Base-by-base conservation (phyloP, 2,329 filamentous ascomycete genomes). In the Colletotrichum musicola region DNA sequence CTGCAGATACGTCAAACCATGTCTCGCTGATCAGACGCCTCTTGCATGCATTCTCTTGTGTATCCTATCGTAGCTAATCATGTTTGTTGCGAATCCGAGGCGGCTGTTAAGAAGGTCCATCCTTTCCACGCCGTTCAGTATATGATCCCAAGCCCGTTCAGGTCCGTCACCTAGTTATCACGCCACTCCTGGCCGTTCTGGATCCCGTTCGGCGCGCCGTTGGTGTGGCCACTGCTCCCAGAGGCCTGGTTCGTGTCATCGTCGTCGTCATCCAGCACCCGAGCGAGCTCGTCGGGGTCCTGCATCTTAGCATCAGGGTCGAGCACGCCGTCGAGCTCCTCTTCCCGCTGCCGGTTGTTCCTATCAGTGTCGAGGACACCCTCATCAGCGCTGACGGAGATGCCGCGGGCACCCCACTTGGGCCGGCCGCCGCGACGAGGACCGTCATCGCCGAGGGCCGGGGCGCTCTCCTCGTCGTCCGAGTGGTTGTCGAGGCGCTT, bases 331-430 rank as follows among this genome's bases (percentile, higher is more conserved):
- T 81, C 80, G 27, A 86, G 76, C 61, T 83, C 80, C 54, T 85
- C 81, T 18, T 80, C 78, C 10, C 73, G 75, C 16, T 76, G 73
- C n/a, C 80, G 81, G 53, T 81, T 78, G 49, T 84, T 83, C 38
- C 81, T 80, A 62, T 89, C 85, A 47, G 81, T 76, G 62, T 84
- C 86, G 13, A 88, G 77, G 4, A 89, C 83, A 1, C 85, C 85
- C 22, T 91, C 89, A 72, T 92, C 89, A 38, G 89, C 89, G 71
- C 87, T 90, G 73, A 92, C 85, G 1, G 88, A 91, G 73, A 92
- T 91, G 62, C 89, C 89, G 27, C 89, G 83, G 4, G 86, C 80
- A 13, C 89, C 89, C 89, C 89, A 92, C 73, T 87, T 89, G 47
- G 85, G 85, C 69, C 86, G 78, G 61, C 75, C 71, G 68, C 74